phyloP scores from a whole-genome alignment of 1,139 yeast species.

The Sugiyamaella neomexicana region DNA sequence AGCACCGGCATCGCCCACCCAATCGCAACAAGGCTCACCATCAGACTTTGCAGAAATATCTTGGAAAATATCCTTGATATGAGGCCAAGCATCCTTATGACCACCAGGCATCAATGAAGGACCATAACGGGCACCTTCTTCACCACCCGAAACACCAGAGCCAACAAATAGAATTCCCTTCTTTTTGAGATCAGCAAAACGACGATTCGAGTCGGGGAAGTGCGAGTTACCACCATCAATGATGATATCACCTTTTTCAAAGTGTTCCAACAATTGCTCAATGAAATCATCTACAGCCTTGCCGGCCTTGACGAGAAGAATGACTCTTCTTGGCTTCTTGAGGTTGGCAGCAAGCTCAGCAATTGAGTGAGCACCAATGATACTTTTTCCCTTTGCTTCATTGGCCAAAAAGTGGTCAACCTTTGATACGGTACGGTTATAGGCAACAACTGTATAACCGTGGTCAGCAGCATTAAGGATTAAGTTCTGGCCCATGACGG shows the following conservation, averaged over 20 bases:
- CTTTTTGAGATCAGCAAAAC: conserved; percentile 81
- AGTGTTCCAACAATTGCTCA: conserved; percentile 80
- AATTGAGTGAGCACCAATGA: conserved; percentile 92
- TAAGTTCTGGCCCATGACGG: conserved; percentile 99
- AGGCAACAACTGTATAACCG: conserved; percentile 92
- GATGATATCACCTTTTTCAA: conserved; percentile 97
- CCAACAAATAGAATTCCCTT: conserved; percentile 95
- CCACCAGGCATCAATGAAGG: conserved; percentile 99
- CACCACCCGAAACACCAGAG: conserved; percentile 99
- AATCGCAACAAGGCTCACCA: conserved; percentile 99
- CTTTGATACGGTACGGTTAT: conserved; percentile 95
- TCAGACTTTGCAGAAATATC: conserved; percentile 93
- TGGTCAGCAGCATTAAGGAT: conserved; percentile 98
- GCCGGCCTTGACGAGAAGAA: conserved; percentile 96
- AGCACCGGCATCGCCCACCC: conserved; percentile 99
- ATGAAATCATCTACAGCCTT: conserved; percentile 90
- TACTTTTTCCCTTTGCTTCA: conserved; percentile 93
- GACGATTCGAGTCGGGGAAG: conserved; percentile 98
- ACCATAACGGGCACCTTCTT: conserved; percentile 99
- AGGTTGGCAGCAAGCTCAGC: conserved; percentile 84
- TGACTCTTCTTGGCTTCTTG: conserved; percentile 96
- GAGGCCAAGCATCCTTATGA: conserved; percentile 97
- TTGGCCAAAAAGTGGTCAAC: conserved; percentile 90
- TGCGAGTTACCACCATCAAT: conserved; percentile 99
- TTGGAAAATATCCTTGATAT: conserved; percentile 95